phyloP scores from a whole-genome alignment of 192 early-diverging fungal genomes.

The Podila verticillata region DNA sequence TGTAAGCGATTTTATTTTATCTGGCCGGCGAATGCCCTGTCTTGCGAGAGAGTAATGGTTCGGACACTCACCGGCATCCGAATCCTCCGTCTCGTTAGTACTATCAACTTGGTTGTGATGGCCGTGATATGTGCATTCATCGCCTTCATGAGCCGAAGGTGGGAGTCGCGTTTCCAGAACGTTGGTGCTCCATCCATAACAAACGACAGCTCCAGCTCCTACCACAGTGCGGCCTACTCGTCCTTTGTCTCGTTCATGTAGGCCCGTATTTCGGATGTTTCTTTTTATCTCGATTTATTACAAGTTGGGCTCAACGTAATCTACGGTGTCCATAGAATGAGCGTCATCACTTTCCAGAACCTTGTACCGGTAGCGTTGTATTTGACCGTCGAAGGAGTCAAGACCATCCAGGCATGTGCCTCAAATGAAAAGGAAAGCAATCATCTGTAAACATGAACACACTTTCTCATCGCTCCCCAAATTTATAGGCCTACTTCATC shows the following conservation, averaged over 20 bases:
- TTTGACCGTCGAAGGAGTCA: slow-evolving; percentile 70
- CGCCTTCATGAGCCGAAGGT: slow-evolving; percentile 49
- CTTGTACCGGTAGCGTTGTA: slow-evolving; percentile 76
- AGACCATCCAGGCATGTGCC: slow-evolving; percentile 62
- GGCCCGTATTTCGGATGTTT: too few relatives aligned
- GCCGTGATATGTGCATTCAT: slow-evolving; percentile 70
- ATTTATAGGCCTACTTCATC: slow-evolving; percentile 74
- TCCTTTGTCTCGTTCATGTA: slow-evolving; percentile 15
- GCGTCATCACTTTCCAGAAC: slow-evolving; percentile 67
- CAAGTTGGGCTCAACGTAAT: too few relatives aligned
- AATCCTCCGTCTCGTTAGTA: slow-evolving; percentile 65
- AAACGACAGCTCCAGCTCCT: neutral
- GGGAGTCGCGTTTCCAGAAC: slow-evolving; percentile 11
- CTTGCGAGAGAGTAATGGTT: too few relatives aligned
- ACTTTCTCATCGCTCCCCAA: neutral
- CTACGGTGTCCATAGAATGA: slow-evolving; percentile 52
- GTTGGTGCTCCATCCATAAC: slow-evolving; percentile 1
- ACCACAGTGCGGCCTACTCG: slow-evolving; percentile 5
- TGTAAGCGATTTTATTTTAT: slow-evolving; percentile 36
- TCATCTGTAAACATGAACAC: neutral
- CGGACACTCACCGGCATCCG: neutral
- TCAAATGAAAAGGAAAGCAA: too few relatives aligned
- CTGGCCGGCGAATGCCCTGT: neutral
- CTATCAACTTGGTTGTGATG: slow-evolving; percentile 73
- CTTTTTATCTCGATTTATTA: too few relatives aligned